Conservation (phyloP, 164 flowering plant genomes). For the Paratinospora sagittata region DNA sequence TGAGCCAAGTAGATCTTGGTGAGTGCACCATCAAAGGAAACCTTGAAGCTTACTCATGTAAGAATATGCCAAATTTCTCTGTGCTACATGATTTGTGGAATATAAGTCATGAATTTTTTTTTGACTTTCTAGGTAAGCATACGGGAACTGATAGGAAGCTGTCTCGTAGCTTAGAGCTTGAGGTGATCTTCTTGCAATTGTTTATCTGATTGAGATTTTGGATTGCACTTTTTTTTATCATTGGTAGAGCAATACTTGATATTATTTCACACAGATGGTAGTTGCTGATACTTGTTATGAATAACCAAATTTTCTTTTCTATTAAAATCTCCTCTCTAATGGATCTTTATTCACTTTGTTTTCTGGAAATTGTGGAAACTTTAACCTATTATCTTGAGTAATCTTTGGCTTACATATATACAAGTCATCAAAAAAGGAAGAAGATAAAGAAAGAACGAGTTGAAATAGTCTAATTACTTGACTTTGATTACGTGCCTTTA, state of each 20-base stretch:
- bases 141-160: slow-evolving; percentile 76
- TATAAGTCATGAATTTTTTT: neutral
- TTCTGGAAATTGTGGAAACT: neutral
- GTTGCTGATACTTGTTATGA: neutral
- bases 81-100: neutral
- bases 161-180: slow-evolving; percentile 83
- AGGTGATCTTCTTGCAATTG: slow-evolving; percentile 39
- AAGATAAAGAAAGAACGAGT: neutral
- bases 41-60: slow-evolving; percentile 93
- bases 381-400: neutral
- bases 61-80: neutral
- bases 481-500: neutral
- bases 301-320: neutral
- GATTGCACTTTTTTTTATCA: neutral
- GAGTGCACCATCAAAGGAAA: slow-evolving; percentile 72
- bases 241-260: neutral
- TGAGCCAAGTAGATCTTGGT: slow-evolving; percentile 68
- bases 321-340: neutral
- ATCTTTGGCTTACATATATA: neutral
- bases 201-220: neutral
- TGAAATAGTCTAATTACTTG: neutral
- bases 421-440: neutral
- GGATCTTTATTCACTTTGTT: neutral
- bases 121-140: slow-evolving; percentile 66
- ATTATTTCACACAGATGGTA: neutral